Evolutionary conservation across 164 flowering plant genomes (phyloP).

Genomic region (Vitis labrusca): DNA sequence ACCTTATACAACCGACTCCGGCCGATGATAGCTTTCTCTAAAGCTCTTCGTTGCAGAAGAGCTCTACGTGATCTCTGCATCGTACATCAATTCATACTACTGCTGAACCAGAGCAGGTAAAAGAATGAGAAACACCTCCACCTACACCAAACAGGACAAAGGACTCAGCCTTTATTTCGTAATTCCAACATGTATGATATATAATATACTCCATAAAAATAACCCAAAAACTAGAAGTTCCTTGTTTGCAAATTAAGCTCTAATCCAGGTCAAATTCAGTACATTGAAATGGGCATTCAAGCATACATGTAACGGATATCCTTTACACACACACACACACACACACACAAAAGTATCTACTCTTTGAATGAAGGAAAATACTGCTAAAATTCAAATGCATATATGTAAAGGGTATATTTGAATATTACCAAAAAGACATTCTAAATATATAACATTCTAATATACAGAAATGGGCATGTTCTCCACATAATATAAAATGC

Average conservation of each 20-base stretch:
- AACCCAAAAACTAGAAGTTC: not conserved
- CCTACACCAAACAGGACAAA: constrained; percentile 2
- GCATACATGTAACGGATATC: not conserved
- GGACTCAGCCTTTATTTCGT: not conserved
- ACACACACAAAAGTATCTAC: too few relatives aligned
- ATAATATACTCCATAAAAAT: not conserved
- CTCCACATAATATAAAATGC: not conserved
- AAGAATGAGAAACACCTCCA: not conserved
- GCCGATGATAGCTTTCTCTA: constrained; percentile 38
- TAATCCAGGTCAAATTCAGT: not conserved
- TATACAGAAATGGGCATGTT: too few relatives aligned
- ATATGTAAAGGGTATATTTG: not conserved
- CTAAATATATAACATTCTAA: too few relatives aligned
- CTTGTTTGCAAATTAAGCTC: constrained; percentile 7
- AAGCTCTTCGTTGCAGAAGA: constrained; percentile 80
- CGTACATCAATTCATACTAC: constrained; percentile 59
- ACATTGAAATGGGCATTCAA: not conserved
- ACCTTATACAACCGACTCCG: constrained; percentile 51
- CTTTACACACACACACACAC: not conserved
- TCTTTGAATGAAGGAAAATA: too few relatives aligned
- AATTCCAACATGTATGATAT: not conserved
- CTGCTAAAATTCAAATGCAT: not conserved
- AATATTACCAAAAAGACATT: too few relatives aligned
- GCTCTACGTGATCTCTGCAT: constrained; percentile 96
- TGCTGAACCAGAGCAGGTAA: not conserved